phyloP scores from a whole-genome alignment of 768 basidiomycete species.

The Lactarius hengduanensis region DNA sequence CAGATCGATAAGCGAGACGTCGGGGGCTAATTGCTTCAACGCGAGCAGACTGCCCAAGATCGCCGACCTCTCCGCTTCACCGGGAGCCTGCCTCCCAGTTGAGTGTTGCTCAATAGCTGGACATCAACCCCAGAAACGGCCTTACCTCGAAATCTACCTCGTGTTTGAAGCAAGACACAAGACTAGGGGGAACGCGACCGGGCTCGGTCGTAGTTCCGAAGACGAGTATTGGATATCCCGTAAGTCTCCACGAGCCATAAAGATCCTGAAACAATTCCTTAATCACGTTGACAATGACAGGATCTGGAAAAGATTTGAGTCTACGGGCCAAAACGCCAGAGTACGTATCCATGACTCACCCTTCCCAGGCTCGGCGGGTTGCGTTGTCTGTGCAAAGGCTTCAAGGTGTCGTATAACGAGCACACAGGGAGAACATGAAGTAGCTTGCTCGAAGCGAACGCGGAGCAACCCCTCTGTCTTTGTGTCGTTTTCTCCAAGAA shows the following conservation, averaged over 20 bases:
- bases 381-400: slow-evolving; percentile 69
- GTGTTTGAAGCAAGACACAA: slow-evolving; percentile 81
- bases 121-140: slow-evolving; percentile 40
- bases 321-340: neutral
- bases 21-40: slow-evolving; percentile 53
- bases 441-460: slow-evolving; percentile 74
- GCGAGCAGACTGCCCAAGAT: slow-evolving; percentile 53
- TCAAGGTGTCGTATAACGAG: slow-evolving; percentile 78
- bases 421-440: slow-evolving; percentile 79
- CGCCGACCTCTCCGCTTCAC: slow-evolving; percentile 66
- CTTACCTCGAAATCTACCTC: slow-evolving; percentile 63
- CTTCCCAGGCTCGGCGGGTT: slow-evolving; percentile 61
- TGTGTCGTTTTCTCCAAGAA: slow-evolving; percentile 72
- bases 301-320: slow-evolving; percentile 43
- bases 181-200: slow-evolving; percentile 57
- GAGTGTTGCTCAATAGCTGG: slow-evolving; percentile 2
- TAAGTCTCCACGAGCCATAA: slow-evolving; percentile 53
- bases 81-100: slow-evolving; percentile 59
- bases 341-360: slow-evolving; percentile 42
- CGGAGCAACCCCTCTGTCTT: slow-evolving; percentile 73
- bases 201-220: slow-evolving; percentile 70
- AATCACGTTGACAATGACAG: slow-evolving; percentile 53
- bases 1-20: slow-evolving; percentile 69
- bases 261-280: slow-evolving; percentile 62
- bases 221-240: slow-evolving; percentile 71